A percentile compares a stretch with the other conserved stretches of the same genome.
Conservation (phyloP, 495 filamentous ascomycete genomes). For the Penicillium lividum region DNA sequence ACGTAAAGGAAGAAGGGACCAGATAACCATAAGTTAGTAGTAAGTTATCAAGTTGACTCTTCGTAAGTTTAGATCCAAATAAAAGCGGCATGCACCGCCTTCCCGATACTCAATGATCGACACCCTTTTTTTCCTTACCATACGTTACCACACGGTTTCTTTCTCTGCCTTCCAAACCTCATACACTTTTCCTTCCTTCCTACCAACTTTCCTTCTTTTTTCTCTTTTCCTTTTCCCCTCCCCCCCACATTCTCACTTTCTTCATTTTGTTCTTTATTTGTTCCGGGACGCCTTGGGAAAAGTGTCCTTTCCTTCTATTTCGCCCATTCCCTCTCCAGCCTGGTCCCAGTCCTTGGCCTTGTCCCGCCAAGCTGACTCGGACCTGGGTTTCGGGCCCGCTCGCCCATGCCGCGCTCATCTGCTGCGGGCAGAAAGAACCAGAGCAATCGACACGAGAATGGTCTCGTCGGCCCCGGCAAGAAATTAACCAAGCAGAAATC, state of each 20-base stretch:
- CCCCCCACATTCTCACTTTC: slow-evolving; percentile 13
- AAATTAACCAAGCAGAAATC: slow-evolving; percentile 71
- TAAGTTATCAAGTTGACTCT: neutral
- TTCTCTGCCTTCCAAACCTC: slow-evolving; percentile 19
- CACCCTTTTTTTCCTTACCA: slow-evolving; percentile 17
- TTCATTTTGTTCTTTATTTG: slow-evolving; percentile 14
- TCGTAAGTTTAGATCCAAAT: neutral
- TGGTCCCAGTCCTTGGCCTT: slow-evolving; percentile 55
- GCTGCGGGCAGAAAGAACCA: slow-evolving; percentile 60
- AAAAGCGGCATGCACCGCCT: slow-evolving; percentile 23
- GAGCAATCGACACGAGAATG: slow-evolving; percentile 86
- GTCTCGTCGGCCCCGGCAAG: slow-evolving; percentile 80
- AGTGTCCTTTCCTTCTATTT: slow-evolving; percentile 14
- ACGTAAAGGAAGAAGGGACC: too few species aligned
- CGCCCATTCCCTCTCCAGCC: slow-evolving; percentile 30
- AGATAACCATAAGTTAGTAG: too few species aligned
- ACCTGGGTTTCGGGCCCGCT: slow-evolving; percentile 50
- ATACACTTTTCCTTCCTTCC: slow-evolving; percentile 21
- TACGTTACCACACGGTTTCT: slow-evolving; percentile 22
- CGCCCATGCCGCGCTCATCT: slow-evolving; percentile 73
- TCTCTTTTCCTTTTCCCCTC: slow-evolving; percentile 15
- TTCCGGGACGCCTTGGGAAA: slow-evolving; percentile 18
- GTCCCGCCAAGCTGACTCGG: slow-evolving; percentile 56
- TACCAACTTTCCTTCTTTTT: slow-evolving; percentile 12
- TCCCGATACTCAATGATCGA: slow-evolving; percentile 27